Evolutionary conservation across 805 yeast species (phyloP), one percentile per base, ranked within the genome.

Genomic region (Barnettozyma wickerhamii): DNA sequence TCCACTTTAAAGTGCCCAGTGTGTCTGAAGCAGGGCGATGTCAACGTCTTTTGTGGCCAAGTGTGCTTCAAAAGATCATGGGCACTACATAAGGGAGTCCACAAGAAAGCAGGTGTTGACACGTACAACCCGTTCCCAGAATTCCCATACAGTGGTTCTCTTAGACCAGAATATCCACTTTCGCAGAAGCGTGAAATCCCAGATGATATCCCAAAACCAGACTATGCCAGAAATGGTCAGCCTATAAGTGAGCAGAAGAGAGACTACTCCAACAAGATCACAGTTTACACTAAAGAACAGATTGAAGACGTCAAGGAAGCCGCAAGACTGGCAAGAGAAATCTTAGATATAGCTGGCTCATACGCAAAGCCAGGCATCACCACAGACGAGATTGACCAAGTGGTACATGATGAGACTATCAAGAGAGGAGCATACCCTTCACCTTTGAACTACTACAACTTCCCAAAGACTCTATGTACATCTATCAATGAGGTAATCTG

Each of bases 401-500:
- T 90, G 47, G 89, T 88, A 33, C 98, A 93, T 60, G 74, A 78
- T 38, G 98, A 89, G 55, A 84, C 96, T 43, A 70, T 90, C 53
- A 87, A 86, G 62, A 77, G 96, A 62, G 80, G 82, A 49, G 88
- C 90, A 4, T 93, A 93, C 61, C 99, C 99, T 15, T 87, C 96
- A 10, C 96, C 99, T 4, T 70, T 91, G 49, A 93, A 93, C 68
- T 93, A 93, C 68, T 90, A 82, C 68, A 85, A 88, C 64, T 93
- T 79, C 68, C 97, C 98, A 32, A 90, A 89, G 60, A 79, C 93
- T 18, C 75, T 87, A 31, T 93, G 99, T 65, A 88, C 96, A 1
- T 88, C 96, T 2, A 83, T 93, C 33, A 93, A 93, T 64, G 99
- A 93, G 69, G 81, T 89, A 43, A 85, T 93, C 46, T 93, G 99